Conservation (phyloP, 768 basidiomycete species). For the Cyclocybe aegerita region DNA sequence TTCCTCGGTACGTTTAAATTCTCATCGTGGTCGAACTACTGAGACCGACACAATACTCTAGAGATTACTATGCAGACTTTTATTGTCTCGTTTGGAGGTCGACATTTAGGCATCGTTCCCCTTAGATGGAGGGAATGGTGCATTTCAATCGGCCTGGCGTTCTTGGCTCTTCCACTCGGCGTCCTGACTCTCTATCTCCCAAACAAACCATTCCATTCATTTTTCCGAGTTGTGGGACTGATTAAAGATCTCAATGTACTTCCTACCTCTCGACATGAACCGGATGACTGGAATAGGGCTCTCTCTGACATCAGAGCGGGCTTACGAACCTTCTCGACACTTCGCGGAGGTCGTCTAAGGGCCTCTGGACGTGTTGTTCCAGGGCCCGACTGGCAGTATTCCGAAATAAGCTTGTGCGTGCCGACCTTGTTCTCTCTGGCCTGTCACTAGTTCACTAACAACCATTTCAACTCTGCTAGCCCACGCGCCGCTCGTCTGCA, state of each 20-base stretch:
- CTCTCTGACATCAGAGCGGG: slow-evolving; percentile 85
- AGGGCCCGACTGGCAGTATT: too few relatives aligned
- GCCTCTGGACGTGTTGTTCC: slow-evolving; percentile 42
- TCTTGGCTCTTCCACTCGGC: slow-evolving; percentile 87
- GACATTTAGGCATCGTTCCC: slow-evolving; percentile 84
- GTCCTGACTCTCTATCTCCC: slow-evolving; percentile 78
- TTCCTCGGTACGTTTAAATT: slow-evolving; percentile 62
- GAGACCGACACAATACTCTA: slow-evolving; percentile 29
- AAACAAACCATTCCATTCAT: slow-evolving; percentile 69
- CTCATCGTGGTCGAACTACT: not conserved
- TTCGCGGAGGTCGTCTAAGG: slow-evolving; percentile 87
- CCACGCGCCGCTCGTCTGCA: too few relatives aligned
- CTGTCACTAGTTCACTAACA: too few relatives aligned
- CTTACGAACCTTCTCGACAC: slow-evolving; percentile 73
- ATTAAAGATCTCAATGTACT: slow-evolving; percentile 65
- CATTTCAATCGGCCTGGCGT: slow-evolving; percentile 84
- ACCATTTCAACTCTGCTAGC: too few relatives aligned
- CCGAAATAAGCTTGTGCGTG: too few relatives aligned
- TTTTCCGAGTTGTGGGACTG: slow-evolving; percentile 53
- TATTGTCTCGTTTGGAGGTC: slow-evolving; percentile 88
- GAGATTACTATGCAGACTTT: slow-evolving; percentile 85
- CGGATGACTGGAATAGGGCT: slow-evolving; percentile 73
- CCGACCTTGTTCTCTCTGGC: too few relatives aligned
- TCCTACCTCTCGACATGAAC: slow-evolving; percentile 61
- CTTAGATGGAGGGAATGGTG: slow-evolving; percentile 90